Conservation (phyloP, 768 basidiomycete genomes). For the Tulasnella sp. region DNA sequence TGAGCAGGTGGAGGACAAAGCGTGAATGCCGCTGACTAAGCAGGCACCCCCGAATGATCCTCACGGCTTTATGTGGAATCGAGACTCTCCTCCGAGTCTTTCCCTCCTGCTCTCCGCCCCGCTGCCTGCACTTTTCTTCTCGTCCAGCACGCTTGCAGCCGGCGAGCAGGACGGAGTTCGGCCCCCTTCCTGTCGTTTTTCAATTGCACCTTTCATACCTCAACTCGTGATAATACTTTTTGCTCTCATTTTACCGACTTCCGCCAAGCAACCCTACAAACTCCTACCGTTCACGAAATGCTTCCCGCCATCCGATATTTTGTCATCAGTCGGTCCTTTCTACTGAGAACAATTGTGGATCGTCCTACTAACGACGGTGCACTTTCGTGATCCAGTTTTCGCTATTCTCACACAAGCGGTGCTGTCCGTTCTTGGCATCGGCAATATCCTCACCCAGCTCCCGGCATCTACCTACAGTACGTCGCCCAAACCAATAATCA, state of each 20-base stretch:
- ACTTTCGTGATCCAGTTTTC: not conserved
- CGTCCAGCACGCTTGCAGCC: slow-evolving; percentile 7
- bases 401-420: slow-evolving; percentile 13
- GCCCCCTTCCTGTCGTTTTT: not conserved
- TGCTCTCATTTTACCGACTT: not conserved
- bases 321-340: not conserved
- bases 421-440: slow-evolving; percentile 7
- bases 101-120: slow-evolving; percentile 10
- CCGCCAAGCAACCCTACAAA: not conserved
- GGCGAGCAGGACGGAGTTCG: slow-evolving; percentile 16
- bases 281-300: not conserved
- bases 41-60: not conserved
- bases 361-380: not conserved
- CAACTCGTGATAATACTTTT: slow-evolving; percentile 5
- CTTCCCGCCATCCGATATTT: not conserved
- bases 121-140: not conserved
- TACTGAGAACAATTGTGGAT: not conserved
- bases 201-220: not conserved
- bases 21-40: not conserved
- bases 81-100: not conserved
- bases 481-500: not conserved
- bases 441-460: not conserved
- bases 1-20: not conserved
- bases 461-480: not conserved
- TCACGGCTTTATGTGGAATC: not conserved